phyloP scores from a whole-genome alignment of 148 eudicot species.

The Salicornia ramosissima region DNA sequence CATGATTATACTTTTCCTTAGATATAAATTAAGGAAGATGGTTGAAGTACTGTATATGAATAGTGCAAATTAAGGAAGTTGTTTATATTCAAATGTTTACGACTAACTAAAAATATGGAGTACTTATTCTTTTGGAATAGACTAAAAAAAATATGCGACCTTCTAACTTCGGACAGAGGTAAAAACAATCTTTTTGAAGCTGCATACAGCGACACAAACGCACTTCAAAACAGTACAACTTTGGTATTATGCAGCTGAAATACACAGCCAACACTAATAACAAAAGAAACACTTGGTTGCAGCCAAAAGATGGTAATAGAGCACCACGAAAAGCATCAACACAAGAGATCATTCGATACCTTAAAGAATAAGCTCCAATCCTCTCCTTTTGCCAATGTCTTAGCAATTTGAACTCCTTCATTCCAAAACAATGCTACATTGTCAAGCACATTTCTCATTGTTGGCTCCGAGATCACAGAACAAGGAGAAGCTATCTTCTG shows the following conservation, averaged over 20 bases:
- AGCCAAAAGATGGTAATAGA: background rate
- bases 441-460: slow-evolving; percentile 33
- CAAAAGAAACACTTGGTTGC: slow-evolving; percentile 8
- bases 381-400: slow-evolving; percentile 60
- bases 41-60: too few species aligned
- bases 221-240: background rate
- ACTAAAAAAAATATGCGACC: background rate
- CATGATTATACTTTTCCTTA: too few species aligned
- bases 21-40: too few species aligned
- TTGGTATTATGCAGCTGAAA: background rate
- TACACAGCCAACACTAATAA: background rate
- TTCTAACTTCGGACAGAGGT: background rate
- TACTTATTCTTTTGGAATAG: too few species aligned
- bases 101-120: too few species aligned
- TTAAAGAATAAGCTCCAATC: slow-evolving; percentile 71
- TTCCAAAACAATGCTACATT: slow-evolving; percentile 47
- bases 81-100: too few species aligned
- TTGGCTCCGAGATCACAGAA: slow-evolving; percentile 62
- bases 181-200: background rate
- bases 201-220: background rate
- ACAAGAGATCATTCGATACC: slow-evolving; percentile 35
- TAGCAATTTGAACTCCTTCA: slow-evolving; percentile 32
- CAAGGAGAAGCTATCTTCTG: slow-evolving; percentile 44
- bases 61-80: too few species aligned
- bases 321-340: background rate